Evolutionary conservation across 164 flowering plant species (phyloP).

Genomic region (Taxillus chinensis): DNA sequence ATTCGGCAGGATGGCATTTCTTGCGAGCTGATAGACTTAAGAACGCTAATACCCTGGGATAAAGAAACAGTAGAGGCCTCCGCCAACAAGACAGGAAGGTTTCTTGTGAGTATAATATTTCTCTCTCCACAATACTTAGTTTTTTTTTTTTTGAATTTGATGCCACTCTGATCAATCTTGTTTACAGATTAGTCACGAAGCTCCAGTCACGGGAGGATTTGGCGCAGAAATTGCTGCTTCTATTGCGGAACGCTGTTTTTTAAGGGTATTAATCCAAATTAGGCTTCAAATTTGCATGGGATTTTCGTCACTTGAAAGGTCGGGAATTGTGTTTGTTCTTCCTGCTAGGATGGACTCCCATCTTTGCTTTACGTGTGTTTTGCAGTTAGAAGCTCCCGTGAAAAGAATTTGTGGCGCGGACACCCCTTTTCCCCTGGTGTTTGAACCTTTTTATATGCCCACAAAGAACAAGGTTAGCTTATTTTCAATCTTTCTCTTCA

Average conservation of each 20-base stretch:
- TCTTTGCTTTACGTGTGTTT: not conserved
- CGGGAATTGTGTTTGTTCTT: too few species aligned
- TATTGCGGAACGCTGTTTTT: constrained; percentile 83
- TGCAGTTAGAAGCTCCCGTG: constrained; percentile 95
- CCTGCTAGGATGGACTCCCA: too few species aligned
- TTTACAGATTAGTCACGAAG: constrained; percentile 92
- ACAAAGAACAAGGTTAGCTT: constrained; percentile 68
- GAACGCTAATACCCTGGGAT: constrained; percentile 91
- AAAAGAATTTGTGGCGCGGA: constrained; percentile 87
- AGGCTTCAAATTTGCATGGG: too few species aligned
- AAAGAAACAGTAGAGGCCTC: constrained; percentile 93
- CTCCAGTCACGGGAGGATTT: constrained; percentile 96
- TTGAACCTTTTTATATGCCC: constrained; percentile 93
- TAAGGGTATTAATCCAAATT: constrained; percentile 31
- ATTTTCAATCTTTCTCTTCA: not conserved
- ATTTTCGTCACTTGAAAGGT: too few species aligned
- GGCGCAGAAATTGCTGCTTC: constrained; percentile 97
- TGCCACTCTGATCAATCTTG: constrained; percentile 5
- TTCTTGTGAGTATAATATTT: constrained; percentile 51
- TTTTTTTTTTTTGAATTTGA: not conserved
- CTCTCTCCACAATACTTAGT: too few species aligned
- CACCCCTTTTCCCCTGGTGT: constrained; percentile 93
- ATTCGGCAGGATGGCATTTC: constrained; percentile 82
- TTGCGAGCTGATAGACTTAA: constrained; percentile 86
- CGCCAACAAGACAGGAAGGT: constrained; percentile 85